Evolutionary conservation across 345 rosid genomes (phyloP), one percentile per base, ranked within the genome.

Genomic region (Hibiscus syriacus): DNA sequence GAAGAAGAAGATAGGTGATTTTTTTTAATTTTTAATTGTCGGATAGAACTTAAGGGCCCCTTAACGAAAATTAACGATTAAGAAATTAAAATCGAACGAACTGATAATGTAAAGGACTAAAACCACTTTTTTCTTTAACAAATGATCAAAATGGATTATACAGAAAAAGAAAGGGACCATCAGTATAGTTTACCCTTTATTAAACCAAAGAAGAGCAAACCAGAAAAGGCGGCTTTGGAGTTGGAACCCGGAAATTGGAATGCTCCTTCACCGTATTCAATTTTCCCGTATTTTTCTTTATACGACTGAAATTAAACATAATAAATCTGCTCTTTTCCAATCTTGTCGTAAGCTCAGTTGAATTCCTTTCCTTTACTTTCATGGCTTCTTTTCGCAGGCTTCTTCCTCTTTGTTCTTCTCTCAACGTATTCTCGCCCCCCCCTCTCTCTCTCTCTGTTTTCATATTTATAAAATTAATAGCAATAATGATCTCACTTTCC

Each of bases 321-420:
- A 14, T 7, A 4, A 14, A 59, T 9, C 8, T 27, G 26, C 5
- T 5, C 1, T 4, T 38, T 22, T 39, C 30, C 20, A 22, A 13
- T 22, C 1, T 39, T 20, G 2, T 60, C 10, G 30, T 36, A 12
- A 3, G 50, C 32, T 23, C 13, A 41, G 66, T 6, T 25, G 52
- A 62, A 14, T 62, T 23, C 10, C 17, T 14, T 62, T 23, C 10
- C 17, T 14, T 45, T 14, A 4, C 52, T 62, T 29, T 62, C 65
- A 86, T 86, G 86, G 80, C 77, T 66, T 45, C 74, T 45, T 43
- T 69, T 45, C 83, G 83, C 74, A 76, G 76, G 67, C 59, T 77
- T 62, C 39, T 69, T 54, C 70, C 68, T 56, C 65, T 75, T 39
- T 54, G 67, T 70, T 73, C 73, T 16, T 76, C 75, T 58, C 60